Base-by-base conservation (phyloP, 75 land plant genomes). In the Chamaecyparis obtusa region DNA sequence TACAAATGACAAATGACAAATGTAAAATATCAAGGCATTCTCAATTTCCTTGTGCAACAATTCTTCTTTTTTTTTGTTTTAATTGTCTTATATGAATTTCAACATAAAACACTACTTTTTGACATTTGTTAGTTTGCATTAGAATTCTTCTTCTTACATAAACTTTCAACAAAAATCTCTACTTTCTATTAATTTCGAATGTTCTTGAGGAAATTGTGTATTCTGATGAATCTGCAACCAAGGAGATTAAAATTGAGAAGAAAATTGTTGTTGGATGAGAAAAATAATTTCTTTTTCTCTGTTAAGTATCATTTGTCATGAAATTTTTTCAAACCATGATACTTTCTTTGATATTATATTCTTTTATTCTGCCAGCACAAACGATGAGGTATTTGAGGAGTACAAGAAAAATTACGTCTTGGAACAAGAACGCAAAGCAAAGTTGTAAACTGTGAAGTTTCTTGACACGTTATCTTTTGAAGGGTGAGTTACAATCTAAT, bases 401-500 rank as follows among this genome's bases (percentile, higher is more conserved):
- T 89, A 89, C 91, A 93, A 93, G 92, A 90, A 85, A 87, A 83
- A 88, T 51, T 93, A 93, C 84, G 48, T 90, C 55, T 64, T 87
- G 41, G 92, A 93, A 81, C 86, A 92, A 85, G 92, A 92, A 69
- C 48, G 41, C 87, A 86, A 80, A 72, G 32, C 8, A 9, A 72
- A 72, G 36, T 32, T 72, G 36, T 72, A 72, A 72, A 33, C 11
- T 72, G 24, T 24, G 27, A 64, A 21, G 21, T 64, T 64, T 72
- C 35, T 72, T 32, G 14, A 32, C 76, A 64, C 27, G 0, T 64
- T 24, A 24, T 24, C 4, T 64, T 64, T 64, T 72, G 36, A 72
- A 30, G 15, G 11, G 11, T 11, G 33, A 72, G 37, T 72, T 72
- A 13, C 36, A 32, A 33, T 72, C 76, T 72, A 72, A 11, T 72